Base-by-base conservation (phyloP, 441 rosid genomes). In the Lepidium campestre region DNA sequence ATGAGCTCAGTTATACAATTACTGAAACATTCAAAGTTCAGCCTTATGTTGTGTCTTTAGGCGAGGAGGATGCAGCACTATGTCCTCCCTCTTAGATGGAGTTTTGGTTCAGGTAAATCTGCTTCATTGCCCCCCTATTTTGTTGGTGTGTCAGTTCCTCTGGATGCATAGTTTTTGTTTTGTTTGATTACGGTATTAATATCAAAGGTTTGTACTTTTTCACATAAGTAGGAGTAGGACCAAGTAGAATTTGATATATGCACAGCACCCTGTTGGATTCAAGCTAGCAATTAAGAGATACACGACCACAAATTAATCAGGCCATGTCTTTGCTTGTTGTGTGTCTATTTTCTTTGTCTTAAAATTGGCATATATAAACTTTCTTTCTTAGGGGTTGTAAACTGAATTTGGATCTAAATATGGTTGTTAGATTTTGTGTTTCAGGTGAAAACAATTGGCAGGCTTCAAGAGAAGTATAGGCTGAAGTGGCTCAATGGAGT, bases 1-100 rank as follows among this genome's bases (percentile, higher is more conserved):
- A 91, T 75, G 93, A 88, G 83, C 94, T 94, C 53, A 89, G 80
- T 76, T 76, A 77, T 57, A 66, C 84, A 7, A 74, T 88, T 57
- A 84, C 96, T n/a, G 83, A 80, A 50, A 81, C 86, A 25, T 89
- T 91, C 75, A 91, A 81, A 78, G 68, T 72, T 75, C 50, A 61
- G 46, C 70, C 79, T 41, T 50, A 76, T 60, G 64, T 74, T 61
- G 73, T 75, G 18, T 34, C 75, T 3, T 57, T 75, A 45, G 81
- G 77, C 31, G 81, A 79, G 75, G 93, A 84, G 75, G 80, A 82
- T 70, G 84, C 80, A 62, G 64, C 79, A 3, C 67, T 47, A 62
- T 79, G 44, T 57, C 62, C 64, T 77, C 19, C 77, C 14, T 34
- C 70, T 40, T 62, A 78, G 77, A 74, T 34, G 31, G 52, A 42